Conservation (phyloP, 805 yeast genomes). For the Ogataea methanolica region DNA sequence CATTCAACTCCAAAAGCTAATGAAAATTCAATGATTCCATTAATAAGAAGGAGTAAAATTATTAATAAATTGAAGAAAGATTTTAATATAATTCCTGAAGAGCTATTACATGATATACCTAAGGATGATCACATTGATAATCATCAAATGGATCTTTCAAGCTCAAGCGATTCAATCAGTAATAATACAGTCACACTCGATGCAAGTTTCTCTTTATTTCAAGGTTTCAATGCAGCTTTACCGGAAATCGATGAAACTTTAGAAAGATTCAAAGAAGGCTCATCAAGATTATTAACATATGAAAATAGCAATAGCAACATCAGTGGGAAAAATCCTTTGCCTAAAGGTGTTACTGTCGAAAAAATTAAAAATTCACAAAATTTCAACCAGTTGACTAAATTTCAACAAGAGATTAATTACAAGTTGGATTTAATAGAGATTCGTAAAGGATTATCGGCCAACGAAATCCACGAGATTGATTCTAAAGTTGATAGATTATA, state of each 20-base stretch:
- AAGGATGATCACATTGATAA: slow-evolving; percentile 12
- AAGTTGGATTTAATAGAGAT: slow-evolving; percentile 54
- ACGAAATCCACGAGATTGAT: slow-evolving; percentile 64
- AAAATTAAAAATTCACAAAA: slow-evolving; percentile 40
- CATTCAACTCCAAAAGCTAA: slow-evolving; percentile 8
- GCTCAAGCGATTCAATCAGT: neutral
- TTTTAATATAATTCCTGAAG: slow-evolving; percentile 55
- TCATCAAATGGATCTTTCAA: slow-evolving; percentile 1
- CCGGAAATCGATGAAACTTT: slow-evolving; percentile 47
- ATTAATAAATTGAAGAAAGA: slow-evolving; percentile 30
- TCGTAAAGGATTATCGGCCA: slow-evolving; percentile 58
- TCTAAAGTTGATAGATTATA: slow-evolving; percentile 48
- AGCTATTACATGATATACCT: slow-evolving; percentile 53
- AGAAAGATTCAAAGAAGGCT: slow-evolving; percentile 22
- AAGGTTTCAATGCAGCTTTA: slow-evolving; percentile 61
- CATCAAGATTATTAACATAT: slow-evolving; percentile 12
- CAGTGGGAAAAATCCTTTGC: slow-evolving; percentile 20
- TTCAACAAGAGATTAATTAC: slow-evolving; percentile 37
- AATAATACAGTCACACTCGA: neutral
- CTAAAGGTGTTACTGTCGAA: slow-evolving; percentile 37
- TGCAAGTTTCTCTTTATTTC: slow-evolving; percentile 49
- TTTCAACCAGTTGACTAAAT: slow-evolving; percentile 32
- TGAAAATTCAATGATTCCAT: slow-evolving; percentile 7
- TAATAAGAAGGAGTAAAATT: slow-evolving; percentile 11
- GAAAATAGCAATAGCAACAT: slow-evolving; percentile 4